Evolutionary conservation across 2,329 filamentous ascomycete species (phyloP).

Genomic region (Xylariales sp.): DNA sequence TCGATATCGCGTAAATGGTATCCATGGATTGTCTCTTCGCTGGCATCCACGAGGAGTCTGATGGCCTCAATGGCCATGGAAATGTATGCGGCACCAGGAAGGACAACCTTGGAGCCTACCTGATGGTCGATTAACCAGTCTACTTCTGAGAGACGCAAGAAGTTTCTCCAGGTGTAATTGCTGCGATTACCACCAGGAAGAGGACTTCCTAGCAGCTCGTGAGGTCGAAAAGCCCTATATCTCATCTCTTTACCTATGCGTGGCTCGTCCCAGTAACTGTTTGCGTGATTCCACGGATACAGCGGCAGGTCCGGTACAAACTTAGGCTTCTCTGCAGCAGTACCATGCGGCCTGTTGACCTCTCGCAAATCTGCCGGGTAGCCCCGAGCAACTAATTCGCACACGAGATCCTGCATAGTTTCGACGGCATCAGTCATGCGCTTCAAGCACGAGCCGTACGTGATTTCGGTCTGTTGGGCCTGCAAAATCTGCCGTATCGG

Average conservation of each 20-base stretch:
- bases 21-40: slow-evolving; percentile 7
- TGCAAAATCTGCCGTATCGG: slow-evolving; percentile 14
- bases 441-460: not conserved
- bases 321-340: too few relatives aligned
- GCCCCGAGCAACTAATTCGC: too few relatives aligned
- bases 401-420: slow-evolving; percentile 2
- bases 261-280: slow-evolving; percentile 33
- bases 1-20: slow-evolving; percentile 14
- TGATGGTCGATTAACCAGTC: slow-evolving; percentile 45
- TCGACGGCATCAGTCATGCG: slow-evolving; percentile 1
- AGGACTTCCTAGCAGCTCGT: slow-evolving; percentile 33
- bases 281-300: slow-evolving; percentile 43
- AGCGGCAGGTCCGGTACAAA: slow-evolving; percentile 29
- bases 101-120: slow-evolving; percentile 43
- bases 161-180: slow-evolving; percentile 29
- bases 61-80: slow-evolving; percentile 30
- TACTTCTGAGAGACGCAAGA: slow-evolving; percentile 27
- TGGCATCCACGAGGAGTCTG: slow-evolving; percentile 12
- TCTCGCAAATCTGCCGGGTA: too few relatives aligned
- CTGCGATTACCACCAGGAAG: slow-evolving; percentile 21
- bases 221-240: slow-evolving; percentile 26
- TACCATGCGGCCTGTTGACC: too few relatives aligned
- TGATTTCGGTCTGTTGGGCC: not conserved
- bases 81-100: slow-evolving; percentile 36
- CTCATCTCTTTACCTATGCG: slow-evolving; percentile 28